Conservation (phyloP, 768 basidiomycete genomes). For the Lactifluus echinatus region DNA sequence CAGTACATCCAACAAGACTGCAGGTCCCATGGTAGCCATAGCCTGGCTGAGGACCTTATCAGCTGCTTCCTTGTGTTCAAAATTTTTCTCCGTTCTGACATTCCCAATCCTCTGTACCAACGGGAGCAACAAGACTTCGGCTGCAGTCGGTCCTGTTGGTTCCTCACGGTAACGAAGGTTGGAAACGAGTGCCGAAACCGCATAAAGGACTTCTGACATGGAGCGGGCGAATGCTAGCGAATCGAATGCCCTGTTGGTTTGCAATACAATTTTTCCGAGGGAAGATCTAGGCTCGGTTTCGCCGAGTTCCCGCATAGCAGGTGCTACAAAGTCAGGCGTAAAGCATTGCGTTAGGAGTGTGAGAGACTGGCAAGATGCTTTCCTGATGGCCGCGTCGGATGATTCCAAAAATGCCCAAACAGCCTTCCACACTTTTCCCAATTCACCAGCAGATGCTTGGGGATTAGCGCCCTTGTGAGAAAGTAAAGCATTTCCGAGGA, state of each 20-base stretch:
- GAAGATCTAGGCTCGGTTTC: slow-evolving; percentile 39
- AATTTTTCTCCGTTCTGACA: slow-evolving; percentile 67
- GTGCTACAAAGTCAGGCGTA: slow-evolving; percentile 47
- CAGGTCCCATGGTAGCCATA: slow-evolving; percentile 80
- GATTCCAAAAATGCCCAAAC: slow-evolving; percentile 76
- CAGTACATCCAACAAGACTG: slow-evolving; percentile 59
- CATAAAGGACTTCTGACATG: slow-evolving; percentile 70
- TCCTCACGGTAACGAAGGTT: slow-evolving; percentile 46
- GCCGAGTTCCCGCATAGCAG: slow-evolving; percentile 41
- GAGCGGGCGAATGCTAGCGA: slow-evolving; percentile 64
- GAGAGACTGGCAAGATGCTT: slow-evolving; percentile 55
- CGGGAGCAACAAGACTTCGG: slow-evolving; percentile 61
- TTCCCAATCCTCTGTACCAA: slow-evolving; percentile 66
- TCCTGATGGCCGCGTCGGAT: slow-evolving; percentile 48
- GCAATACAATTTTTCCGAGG: slow-evolving; percentile 53
- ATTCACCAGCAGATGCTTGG: slow-evolving; percentile 42
- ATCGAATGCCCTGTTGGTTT: slow-evolving; percentile 59
- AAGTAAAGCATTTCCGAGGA: slow-evolving; percentile 65
- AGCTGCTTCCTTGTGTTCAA: slow-evolving; percentile 85
- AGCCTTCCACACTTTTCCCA: slow-evolving; percentile 62
- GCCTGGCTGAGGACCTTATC: slow-evolving; percentile 73
- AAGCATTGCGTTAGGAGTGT: slow-evolving; percentile 62
- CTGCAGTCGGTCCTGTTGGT: slow-evolving; percentile 42
- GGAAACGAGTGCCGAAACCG: slow-evolving; percentile 60
- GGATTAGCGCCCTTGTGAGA: slow-evolving; percentile 48